Evolutionary conservation across 164 flowering plant species (phyloP).

Genomic region (Malania oleifera): DNA sequence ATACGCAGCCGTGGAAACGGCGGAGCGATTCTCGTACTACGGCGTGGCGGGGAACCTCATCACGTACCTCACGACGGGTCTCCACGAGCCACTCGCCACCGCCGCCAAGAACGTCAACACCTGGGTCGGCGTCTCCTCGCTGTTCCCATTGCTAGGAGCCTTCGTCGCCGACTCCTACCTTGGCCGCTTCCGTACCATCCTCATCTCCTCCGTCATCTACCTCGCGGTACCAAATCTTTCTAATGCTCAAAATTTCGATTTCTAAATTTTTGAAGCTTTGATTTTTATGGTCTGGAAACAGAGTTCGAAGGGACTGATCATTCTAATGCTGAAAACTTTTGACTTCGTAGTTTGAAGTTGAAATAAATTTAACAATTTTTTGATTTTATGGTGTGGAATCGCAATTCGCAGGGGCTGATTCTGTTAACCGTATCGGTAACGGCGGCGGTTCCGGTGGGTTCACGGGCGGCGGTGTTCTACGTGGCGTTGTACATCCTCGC

Average conservation of each 20-base stretch:
- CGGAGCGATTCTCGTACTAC: conserved; percentile 51
- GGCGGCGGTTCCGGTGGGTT: conserved; percentile 12
- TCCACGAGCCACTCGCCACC: conserved; percentile 27
- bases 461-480: conserved; percentile 30
- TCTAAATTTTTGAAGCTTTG: no score
- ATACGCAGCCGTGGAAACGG: conserved; percentile 53
- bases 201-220: conserved; percentile 36
- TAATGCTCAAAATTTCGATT: no score
- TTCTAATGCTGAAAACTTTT: no score
- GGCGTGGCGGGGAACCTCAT: conserved; percentile 54
- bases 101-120: conserved; percentile 57
- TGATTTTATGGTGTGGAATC: no score
- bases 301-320: no score
- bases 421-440: conserved; percentile 31
- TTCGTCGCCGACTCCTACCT: conserved; percentile 57
- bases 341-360: no score
- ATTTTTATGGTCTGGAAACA: no score
- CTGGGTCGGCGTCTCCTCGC: conserved; percentile 50
- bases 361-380: no score
- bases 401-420: conserved; percentile 46
- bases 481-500: conserved; percentile 43
- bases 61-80: conserved; percentile 39
- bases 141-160: conserved; percentile 62
- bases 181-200: conserved; percentile 56
- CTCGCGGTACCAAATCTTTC: conserved; percentile 35